These are phyloP conservation scores for Starmerella apis DNA, from an alignment of 805 yeast species.

Conservation along the genomic window DNA sequence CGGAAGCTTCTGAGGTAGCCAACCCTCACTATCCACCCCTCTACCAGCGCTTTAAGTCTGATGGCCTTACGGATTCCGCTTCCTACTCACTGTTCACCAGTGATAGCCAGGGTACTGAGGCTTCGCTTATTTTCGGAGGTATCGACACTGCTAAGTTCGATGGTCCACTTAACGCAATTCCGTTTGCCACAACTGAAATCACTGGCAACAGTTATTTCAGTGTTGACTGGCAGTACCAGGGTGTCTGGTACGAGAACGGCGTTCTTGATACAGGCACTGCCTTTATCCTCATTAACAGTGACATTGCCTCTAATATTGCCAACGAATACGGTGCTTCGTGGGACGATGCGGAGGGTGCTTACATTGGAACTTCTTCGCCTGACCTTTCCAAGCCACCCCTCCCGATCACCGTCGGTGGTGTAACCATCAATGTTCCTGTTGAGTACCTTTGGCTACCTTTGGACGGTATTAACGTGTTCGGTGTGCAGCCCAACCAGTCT, in stretches of 20 bases:
- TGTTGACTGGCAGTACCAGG: conserved; percentile 6
- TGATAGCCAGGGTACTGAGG: conserved; percentile 20
- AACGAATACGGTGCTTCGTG: conserved; percentile 5
- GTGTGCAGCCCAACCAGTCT: neutral
- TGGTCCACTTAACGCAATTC: conserved; percentile 32
- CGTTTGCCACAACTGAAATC: conserved; percentile 14
- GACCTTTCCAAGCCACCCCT: conserved; percentile 1
- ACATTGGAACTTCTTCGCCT: neutral
- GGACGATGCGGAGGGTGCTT: neutral
- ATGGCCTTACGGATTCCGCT: conserved; percentile 33
- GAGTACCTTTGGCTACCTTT: conserved; percentile 22
- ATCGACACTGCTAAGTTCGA: conserved; percentile 34
- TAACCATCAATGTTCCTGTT: conserved; percentile 18
- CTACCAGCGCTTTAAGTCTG: conserved; percentile 27
- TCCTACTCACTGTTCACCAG: conserved; percentile 38
- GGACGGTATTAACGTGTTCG: neutral
- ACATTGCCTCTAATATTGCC: conserved; percentile 5
- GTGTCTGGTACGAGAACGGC: conserved; percentile 7
- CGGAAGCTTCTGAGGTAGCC: conserved; percentile 27
- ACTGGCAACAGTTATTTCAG: neutral
- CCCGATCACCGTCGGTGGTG: conserved; percentile 18
- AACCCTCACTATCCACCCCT: conserved; percentile 20
- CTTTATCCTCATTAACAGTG: conserved; percentile 36
- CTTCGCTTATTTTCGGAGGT: conserved; percentile 37
- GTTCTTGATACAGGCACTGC: conserved; percentile 47